Base-by-base conservation (phyloP, 2,329 filamentous ascomycete genomes). In the Neurospora sp. region DNA sequence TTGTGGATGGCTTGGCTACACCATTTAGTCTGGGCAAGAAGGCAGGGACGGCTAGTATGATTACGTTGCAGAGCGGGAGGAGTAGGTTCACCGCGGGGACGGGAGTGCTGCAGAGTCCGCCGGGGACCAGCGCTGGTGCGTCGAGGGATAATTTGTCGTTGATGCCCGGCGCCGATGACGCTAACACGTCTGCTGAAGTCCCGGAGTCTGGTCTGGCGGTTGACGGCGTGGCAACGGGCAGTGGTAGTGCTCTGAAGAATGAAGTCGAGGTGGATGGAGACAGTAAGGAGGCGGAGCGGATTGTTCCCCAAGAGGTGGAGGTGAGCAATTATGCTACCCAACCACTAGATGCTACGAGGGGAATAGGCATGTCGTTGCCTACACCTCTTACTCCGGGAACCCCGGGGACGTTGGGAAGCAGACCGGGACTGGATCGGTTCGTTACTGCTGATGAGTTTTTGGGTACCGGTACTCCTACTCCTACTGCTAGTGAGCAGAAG, bases 11-110 rank as follows among this genome's bases (percentile, higher is more conserved):
- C 0, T 86, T 93, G 36, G 90, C 91, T 0, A 85, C 92, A 74
- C 91, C 91, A 0, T 94, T 94, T 76, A 91, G 87, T 70, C 78
- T 94, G 15, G 85, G 85, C 68, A 86, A 85, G 72, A 85, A 85
- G 73, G 85, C 86, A 1, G 85, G 87, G 4, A 91, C 88, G 19
- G 89, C 89, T 0, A 92, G 90, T 79, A 92, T 91, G 85, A 80
- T 90, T 68, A 92, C 91, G 0, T 79, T 93, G 23, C 81, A 83
- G 41, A 72, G 75, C 23, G 78, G 80, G 4, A 78, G 76, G 12
- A 66, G 71, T 3, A 76, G 77, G 6, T 73, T 77, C 15, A 73
- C 75, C 67, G 79, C 80, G 2, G 77, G 79, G 72, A 83, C 78
- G 15, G 77, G 77, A 2, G 71, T 68, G 17, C 52, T 70, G 37